These are phyloP conservation scores for Acanthamoeba lenticulata DNA, from an alignment of 208 protist species.

Conservation along the genomic window DNA sequence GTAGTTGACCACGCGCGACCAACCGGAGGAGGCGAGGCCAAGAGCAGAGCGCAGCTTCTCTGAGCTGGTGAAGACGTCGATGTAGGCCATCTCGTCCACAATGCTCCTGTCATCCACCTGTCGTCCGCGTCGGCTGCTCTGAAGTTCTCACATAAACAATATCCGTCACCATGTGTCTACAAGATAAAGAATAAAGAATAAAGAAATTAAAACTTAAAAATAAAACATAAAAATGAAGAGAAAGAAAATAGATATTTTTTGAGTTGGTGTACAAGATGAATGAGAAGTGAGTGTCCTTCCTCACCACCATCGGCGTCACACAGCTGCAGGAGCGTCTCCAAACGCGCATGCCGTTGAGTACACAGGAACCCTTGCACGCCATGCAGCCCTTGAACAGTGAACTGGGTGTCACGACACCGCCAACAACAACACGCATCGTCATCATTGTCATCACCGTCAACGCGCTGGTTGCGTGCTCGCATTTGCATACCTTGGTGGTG, in stretches of 20 bases:
- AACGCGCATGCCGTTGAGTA: not conserved
- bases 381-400: not conserved
- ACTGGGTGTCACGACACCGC: no score
- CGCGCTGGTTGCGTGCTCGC: not conserved
- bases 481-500: not conserved
- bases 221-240: not conserved
- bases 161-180: not conserved
- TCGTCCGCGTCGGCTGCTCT: not conserved
- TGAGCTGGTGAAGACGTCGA: not conserved
- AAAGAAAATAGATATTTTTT: not conserved
- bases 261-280: not conserved
- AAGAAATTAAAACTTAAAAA: no score
- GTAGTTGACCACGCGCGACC: not conserved
- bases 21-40: not conserved
- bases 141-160: not conserved
- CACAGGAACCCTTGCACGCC: not conserved
- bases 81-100: constrained; percentile 8
- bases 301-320: not conserved
- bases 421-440: no score
- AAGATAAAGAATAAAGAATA: no score
- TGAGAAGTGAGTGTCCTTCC: not conserved
- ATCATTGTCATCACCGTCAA: not conserved
- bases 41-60: not conserved
- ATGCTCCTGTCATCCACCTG: not conserved
- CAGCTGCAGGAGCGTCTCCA: not conserved